Conservation (phyloP, 2,329 filamentous ascomycete species). For the Nemania abortiva region DNA sequence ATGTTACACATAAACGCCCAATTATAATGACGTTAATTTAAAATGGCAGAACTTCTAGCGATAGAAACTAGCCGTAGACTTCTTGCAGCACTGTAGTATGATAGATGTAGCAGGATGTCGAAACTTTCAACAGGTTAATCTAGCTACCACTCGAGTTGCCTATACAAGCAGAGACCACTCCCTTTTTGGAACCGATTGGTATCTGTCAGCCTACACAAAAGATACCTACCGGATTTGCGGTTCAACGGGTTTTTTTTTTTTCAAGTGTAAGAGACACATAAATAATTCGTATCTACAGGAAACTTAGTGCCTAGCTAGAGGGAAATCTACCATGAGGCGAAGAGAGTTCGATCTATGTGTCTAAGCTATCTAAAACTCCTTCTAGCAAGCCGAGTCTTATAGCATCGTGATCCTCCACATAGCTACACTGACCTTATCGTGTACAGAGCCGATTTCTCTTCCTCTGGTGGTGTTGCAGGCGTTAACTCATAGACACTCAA, state of each 20-base stretch:
- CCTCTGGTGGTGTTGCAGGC: constrained; percentile 13
- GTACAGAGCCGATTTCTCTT: constrained; percentile 6
- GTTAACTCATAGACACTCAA: constrained; percentile 49
- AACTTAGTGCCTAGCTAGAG: not conserved
- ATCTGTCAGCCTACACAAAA: too few species aligned
- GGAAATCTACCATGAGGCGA: constrained; percentile 12
- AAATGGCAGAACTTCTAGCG: too few species aligned
- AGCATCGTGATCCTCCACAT: not conserved
- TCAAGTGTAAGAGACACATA: not conserved
- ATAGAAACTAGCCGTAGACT: not conserved
- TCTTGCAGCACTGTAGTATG: not conserved
- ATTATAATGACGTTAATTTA: too few species aligned
- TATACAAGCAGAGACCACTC: too few species aligned
- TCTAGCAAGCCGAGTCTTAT: constrained; percentile 5
- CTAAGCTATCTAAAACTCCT: constrained; percentile 23
- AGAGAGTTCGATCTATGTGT: constrained; percentile 1
- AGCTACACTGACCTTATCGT: not conserved
- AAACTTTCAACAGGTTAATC: not conserved
- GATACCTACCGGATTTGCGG: too few species aligned
- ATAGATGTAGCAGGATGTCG: not conserved
- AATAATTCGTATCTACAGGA: constrained; percentile 1
- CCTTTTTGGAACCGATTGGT: too few species aligned
- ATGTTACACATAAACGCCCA: too few species aligned
- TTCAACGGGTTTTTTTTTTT: too few species aligned
- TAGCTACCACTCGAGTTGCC: not conserved